Evolutionary conservation across 139 green algal genomes (phyloP), one percentile per base, ranked within the genome.

Genomic region (Picochlorum sp.): DNA sequence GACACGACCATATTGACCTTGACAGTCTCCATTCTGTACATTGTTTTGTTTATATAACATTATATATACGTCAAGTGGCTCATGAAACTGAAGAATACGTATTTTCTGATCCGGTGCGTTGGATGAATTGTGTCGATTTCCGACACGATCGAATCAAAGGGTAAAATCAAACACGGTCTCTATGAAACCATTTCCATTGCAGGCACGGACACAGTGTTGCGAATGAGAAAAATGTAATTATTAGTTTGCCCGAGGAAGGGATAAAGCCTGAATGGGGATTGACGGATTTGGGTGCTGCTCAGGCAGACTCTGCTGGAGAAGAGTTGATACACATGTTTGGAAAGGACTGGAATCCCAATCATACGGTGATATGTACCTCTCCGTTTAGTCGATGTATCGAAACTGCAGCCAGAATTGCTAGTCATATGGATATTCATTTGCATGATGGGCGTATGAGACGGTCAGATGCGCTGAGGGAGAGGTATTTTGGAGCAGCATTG

Each of bases 401-500:
- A 23, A 85, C 80, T 3, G 80, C 80, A 3, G n/a, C 32, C 2
- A 30, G 62, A 16, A 51, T 47, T 24, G 62, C 56, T 34, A 34
- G 14, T 30, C 60, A 73, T 41, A 61, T 73, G 21, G 62, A 28
- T 3, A 20, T 41, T 57, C 23, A 30, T 59, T 49, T 20, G 5
- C 21, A 26, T 7, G n/a, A 54, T 49, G 15, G 0, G 2, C 16
- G 37, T 16, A 41, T 49, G 20, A 21, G 26, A 6, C 56, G 65
- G 0, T 71, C 72, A 2, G 23, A 16, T 0, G 66, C 76, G 64
- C 59, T 87, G 50, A 60, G 63, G 16, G 80, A 87, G 61, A 70
- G 80, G 14, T 78, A 57, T 64, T 87, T 87, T 64, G 80, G 80
- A 3, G 46, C 47, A 14, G 49, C 74, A 11, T 76, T 87, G 58